Evolutionary conservation across 2,329 filamentous ascomycete species (phyloP).

Genomic region (Fusarium neocosmosporiellum): DNA sequence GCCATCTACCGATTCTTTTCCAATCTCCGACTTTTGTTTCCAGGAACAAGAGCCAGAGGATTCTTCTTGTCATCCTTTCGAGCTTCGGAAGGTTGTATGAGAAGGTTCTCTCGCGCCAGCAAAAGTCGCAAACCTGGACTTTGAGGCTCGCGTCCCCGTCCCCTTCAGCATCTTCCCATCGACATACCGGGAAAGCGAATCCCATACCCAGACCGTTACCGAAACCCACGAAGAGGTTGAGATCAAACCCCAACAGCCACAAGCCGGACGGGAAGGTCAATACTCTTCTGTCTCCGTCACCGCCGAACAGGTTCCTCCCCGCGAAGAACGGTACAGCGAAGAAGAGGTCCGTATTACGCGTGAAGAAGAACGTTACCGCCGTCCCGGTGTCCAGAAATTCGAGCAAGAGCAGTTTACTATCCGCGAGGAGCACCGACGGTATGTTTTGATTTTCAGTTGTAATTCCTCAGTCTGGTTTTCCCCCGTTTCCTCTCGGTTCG

Average conservation of each 20-base stretch:
- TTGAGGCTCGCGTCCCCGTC: slow-evolving; percentile 99
- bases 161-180: slow-evolving; percentile 99
- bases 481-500: not conserved
- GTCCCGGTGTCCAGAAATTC: slow-evolving; percentile 69
- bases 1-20: slow-evolving; percentile 48
- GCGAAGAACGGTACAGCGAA: slow-evolving; percentile 73
- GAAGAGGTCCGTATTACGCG: slow-evolving; percentile 87
- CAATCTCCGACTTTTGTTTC: slow-evolving; percentile 63
- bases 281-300: slow-evolving; percentile 78
- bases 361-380: slow-evolving; percentile 81
- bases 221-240: slow-evolving; percentile 89
- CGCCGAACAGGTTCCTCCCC: slow-evolving; percentile 70
- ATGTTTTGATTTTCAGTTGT: slow-evolving; percentile 46
- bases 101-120: slow-evolving; percentile 73
- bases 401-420: slow-evolving; percentile 46
- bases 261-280: slow-evolving; percentile 98
- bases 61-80: slow-evolving; percentile 78
- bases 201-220: slow-evolving; percentile 64
- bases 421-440: slow-evolving; percentile 64
- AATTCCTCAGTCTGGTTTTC: slow-evolving; percentile 17
- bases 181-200: slow-evolving; percentile 79
- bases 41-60: slow-evolving; percentile 72
- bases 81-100: slow-evolving; percentile 68
- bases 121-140: slow-evolving; percentile 98
- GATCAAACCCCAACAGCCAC: slow-evolving; percentile 78